Evolutionary conservation across 192 early-diverging fungal species (phyloP).

Genomic region (Entrophospora sp.): DNA sequence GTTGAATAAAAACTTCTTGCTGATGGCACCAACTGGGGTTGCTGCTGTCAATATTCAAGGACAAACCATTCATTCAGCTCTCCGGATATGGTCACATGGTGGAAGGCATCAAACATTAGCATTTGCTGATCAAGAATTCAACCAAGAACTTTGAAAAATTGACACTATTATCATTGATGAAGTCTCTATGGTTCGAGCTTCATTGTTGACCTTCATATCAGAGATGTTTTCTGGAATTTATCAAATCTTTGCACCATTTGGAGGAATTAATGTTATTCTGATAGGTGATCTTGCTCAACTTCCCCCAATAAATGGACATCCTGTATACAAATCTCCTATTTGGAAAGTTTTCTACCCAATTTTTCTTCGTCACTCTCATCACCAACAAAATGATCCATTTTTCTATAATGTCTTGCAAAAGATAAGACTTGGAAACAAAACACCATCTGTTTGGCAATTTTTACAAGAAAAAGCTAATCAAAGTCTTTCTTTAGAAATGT

Average conservation of each 20-base stretch:
- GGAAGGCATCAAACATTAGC: neutral
- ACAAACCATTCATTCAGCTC: neutral
- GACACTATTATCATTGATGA: conserved; percentile 1
- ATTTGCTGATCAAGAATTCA: neutral
- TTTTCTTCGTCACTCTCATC: no score
- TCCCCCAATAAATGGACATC: no score
- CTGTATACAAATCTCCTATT: no score
- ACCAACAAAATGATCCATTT: no score
- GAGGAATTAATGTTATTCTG: no score
- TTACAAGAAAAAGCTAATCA: neutral
- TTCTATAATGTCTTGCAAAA: no score
- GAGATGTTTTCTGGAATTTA: neutral
- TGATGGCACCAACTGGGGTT: conserved; percentile 3
- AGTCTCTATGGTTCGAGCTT: neutral
- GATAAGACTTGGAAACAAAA: neutral
- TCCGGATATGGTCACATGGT: neutral
- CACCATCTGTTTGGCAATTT: no score
- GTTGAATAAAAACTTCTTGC: neutral
- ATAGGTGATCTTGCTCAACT: no score
- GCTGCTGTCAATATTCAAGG: neutral
- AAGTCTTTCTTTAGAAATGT: neutral
- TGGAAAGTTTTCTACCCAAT: no score
- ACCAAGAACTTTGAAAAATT: neutral
- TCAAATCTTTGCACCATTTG: neutral
- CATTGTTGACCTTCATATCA: neutral